These are phyloP conservation scores for Aspergillus versicolor DNA, from an alignment of 2,329 filamentous ascomycete species.

Conservation along the genomic window DNA sequence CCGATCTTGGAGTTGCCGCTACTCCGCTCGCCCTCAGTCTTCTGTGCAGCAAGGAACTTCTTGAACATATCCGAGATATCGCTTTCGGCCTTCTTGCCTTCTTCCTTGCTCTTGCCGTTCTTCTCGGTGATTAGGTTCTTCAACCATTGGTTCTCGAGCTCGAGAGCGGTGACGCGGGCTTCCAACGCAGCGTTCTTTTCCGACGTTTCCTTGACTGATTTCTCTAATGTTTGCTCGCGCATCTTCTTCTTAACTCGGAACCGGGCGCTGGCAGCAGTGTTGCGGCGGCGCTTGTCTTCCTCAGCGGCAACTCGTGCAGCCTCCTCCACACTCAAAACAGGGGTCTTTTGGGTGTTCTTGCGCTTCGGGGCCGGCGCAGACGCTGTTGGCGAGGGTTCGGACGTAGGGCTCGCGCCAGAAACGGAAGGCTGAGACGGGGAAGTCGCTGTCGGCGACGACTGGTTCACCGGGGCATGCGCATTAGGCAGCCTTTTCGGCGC, in stretches of 20 bases:
- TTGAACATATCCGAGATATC: constrained; percentile 43
- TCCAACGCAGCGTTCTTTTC: constrained; percentile 77
- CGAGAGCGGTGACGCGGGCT: constrained; percentile 69
- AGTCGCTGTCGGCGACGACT: constrained; percentile 17
- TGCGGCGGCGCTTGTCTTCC: constrained; percentile 86
- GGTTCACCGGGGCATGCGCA: constrained; percentile 17
- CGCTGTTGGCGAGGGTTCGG: constrained; percentile 13
- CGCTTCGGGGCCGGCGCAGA: constrained; percentile 32
- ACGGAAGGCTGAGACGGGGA: constrained; percentile 18
- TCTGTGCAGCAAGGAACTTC: constrained; percentile 38
- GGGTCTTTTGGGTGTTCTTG: constrained; percentile 36
- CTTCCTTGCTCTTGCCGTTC: constrained; percentile 49
- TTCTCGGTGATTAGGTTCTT: constrained; percentile 80
- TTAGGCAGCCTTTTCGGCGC: constrained; percentile 16
- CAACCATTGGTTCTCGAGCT: constrained; percentile 79
- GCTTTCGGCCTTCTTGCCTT: constrained; percentile 45
- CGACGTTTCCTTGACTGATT: constrained; percentile 76
- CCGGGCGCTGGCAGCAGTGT: constrained; percentile 85
- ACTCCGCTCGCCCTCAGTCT: constrained; percentile 28
- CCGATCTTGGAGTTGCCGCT: constrained; percentile 33
- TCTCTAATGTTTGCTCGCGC: constrained; percentile 80
- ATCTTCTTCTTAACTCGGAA: constrained; percentile 97
- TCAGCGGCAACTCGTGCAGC: constrained; percentile 73
- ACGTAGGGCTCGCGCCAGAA: constrained; percentile 18
- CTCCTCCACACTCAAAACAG: constrained; percentile 62